Base-by-base conservation (phyloP, 371 early-diverging fungal genomes). In the Mucor circinelloides region DNA sequence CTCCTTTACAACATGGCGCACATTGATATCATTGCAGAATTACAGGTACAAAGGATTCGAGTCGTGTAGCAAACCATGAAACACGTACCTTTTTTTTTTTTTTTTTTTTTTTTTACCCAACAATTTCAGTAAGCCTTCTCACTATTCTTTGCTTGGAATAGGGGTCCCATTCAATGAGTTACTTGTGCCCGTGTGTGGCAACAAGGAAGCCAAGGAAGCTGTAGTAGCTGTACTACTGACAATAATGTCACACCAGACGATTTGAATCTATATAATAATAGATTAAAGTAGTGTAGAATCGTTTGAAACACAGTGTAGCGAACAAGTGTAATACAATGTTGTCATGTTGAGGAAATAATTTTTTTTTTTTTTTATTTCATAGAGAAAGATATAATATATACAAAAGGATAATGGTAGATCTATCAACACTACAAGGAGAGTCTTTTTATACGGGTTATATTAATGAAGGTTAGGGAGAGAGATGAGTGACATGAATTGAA, bases 141-240 rank as follows among this genome's bases (percentile, higher is more conserved):
- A 25, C 23, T 50, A 50, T 44, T 44, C 19, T 23, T 25, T 5
- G 10, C 36, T 50, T 50, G 50, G 50, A 50, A 50, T 25, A 23
- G 36, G 50, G 25, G 2, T 44, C 44, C n/a, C 17, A 23, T 10
- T 25, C 10, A 23, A 12, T 50, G 50, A 10, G 50, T n/a, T 13
- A 36, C 36, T 36, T 36, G 36, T 36, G 12, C 36, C n/a, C n/a
- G n/a, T n/a, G 36, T 50, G 50, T 25, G 50, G 6, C 50, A 13
- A 61, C 27, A 36, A 31, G 32, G 8, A 34, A 60, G 61, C 48
- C 61, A 46, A 46, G 31, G 46, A 23, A 13, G 50, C 48, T 30
- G 48, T 21, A n/a, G n/a, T 34, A 32, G 21, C 32, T 61, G 61
- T 61, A 28, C 48, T 48, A 61, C 61, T 61, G 21, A 23, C 50